Evolutionary conservation across 1,284 basidiomycete species (phyloP).

Genomic region (Megacollybia platyphylla): DNA sequence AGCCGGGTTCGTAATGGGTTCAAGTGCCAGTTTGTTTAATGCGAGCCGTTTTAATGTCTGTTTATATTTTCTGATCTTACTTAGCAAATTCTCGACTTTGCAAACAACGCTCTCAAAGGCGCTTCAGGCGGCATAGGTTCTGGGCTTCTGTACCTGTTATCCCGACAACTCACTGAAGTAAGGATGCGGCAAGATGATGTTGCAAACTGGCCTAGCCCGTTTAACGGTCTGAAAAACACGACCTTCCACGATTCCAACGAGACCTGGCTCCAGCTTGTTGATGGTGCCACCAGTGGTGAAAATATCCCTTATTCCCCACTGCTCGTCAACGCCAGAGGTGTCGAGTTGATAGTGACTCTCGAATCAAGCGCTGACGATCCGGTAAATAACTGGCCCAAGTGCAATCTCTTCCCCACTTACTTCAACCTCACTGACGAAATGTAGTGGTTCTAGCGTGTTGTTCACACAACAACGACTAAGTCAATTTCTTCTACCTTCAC

Average conservation of each 20-base stretch:
- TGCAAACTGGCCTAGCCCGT: slow-evolving; percentile 58
- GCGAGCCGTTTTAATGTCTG: slow-evolving; percentile 17
- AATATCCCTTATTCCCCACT: slow-evolving; percentile 56
- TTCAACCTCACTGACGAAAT: slow-evolving; percentile 2
- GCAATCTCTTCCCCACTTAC: neutral
- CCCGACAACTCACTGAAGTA: slow-evolving; percentile 31
- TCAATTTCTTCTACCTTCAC: slow-evolving; percentile 34
- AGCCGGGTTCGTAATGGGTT: slow-evolving; percentile 52
- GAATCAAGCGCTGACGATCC: slow-evolving; percentile 54
- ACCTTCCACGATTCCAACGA: slow-evolving; percentile 35
- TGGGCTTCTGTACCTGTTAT: slow-evolving; percentile 30
- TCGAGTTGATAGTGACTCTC: slow-evolving; percentile 62
- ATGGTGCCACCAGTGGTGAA: slow-evolving; percentile 47
- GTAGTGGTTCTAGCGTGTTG: slow-evolving; percentile 37
- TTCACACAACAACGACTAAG: slow-evolving; percentile 26
- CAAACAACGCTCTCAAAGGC: slow-evolving; percentile 24
- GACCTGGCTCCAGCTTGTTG: slow-evolving; percentile 43
- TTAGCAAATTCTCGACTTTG: slow-evolving; percentile 37
- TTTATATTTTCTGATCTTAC: neutral
- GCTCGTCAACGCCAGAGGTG: slow-evolving; percentile 44
- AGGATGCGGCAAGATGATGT: slow-evolving; percentile 44
- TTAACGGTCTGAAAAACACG: slow-evolving; percentile 29
- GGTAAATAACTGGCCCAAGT: slow-evolving; percentile 55
- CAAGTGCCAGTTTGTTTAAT: slow-evolving; percentile 52
- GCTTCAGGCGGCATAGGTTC: slow-evolving; percentile 24